Base-by-base conservation (phyloP, 371 early-diverging fungal species). In the Apophysomyces variabilis region DNA sequence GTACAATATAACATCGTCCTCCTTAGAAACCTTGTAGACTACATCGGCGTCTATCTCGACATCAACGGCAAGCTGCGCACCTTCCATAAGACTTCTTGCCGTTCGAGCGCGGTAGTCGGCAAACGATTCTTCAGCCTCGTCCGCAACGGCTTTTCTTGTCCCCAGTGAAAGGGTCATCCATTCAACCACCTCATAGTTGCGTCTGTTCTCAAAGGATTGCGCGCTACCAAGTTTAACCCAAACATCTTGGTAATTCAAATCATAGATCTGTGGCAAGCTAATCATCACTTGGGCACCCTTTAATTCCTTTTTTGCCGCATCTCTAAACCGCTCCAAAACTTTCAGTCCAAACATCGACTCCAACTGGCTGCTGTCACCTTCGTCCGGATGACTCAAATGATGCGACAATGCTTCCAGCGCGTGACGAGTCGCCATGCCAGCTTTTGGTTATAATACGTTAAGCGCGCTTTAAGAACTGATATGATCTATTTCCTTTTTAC, bases 41-140 rank as follows among this genome's bases (percentile, higher is more conserved):
- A 87, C 74, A 39, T 85, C 76, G 0, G 87, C 87, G 68, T 87
- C 87, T 57, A 87, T 72, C 18, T 75, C 71, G 0, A 85, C 86
- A 62, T 87, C 86, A 1, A 87, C 86, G 39, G 73, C 72, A 21
- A 85, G 69, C 36, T 85, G 85, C 7, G 77, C 79, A 8, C 86
- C 87, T 38, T 85, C 84, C 74, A 82, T 68, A 62, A 84, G 71
- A 38, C 82, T 81, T 38, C 73, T 74, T 6, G 71, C 70, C 2
- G 81, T 76, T 18, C 85, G 84, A 36, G 74, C 69, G 41, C 83
- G 61, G 13, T 73, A 76, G 14, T 80, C 83, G 32, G 64, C 62
- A 57, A 82, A 85, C 0, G 84, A 74, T 66, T 85, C 85, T 35
- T 84, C 75, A 2, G 74, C 73, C 5, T 64, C 60, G 57, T 74